Evolutionary conservation across 169 alveolate genomes (phyloP), one percentile per base, ranked within the genome.

Genomic region (Plasmodium vivax): DNA sequence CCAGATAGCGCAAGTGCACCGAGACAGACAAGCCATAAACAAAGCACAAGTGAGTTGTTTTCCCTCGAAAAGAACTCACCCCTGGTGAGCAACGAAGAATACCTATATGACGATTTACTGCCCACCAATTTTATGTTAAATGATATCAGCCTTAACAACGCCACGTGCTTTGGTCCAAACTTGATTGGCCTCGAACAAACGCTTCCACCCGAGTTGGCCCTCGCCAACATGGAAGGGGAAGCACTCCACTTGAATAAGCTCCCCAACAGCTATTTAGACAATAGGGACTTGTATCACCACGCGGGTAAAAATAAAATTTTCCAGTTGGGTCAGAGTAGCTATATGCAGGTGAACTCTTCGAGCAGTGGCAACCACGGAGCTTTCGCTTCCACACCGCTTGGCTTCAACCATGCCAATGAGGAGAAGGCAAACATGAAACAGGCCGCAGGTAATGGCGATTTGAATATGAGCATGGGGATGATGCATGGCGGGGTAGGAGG

Each of bases 61-160:
- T 7, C 68, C 19, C 34, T 5, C n/a, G 30, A 82, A 19, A 82
- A 82, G 19, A 36, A 82, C 43, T 16, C 77, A 6, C n/a, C 71
- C 38, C 36, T 16, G 14, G 71, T 83, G 4, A 2, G 73, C 43
- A 56, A 56, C 5, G 81, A 30, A 54, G 72, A 27, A 36, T 30
- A 83, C 14, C 19, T 77, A 87, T 54, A 75, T 19, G 62, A 87
- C 41, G 93, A 71, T 54, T 23, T 77, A 47, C 43, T 87, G 47
- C 38, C 82, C 36, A 87, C 79, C 16, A 77, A 74, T 54, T 19
- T 87, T 7, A 75, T 34, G 82, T 51, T 87, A 41, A 87, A 87
- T 87, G 51, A 41, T 14, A 77, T 77, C 9, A 51, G 68, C 43
- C 62, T 87, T 32, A 45, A 87, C 45, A 38, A 87, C 14, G 8